Percentiles rank a stretch among this genome's conserved stretches.
Conservation (phyloP, 2,329 filamentous ascomycete genomes). For the Colletotrichum magnum region DNA sequence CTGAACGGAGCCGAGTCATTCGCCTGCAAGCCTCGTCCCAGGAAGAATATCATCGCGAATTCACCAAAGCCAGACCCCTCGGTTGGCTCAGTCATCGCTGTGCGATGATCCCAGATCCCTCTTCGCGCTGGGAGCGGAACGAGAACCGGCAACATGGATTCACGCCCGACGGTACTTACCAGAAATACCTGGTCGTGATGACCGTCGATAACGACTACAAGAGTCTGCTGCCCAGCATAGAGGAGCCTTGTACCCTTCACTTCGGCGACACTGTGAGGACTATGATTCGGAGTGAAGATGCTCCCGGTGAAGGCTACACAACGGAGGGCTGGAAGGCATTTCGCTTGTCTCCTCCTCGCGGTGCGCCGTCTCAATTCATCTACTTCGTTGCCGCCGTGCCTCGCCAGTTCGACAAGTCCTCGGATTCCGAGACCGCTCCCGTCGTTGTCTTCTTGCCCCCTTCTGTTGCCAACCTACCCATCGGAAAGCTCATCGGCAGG, state of each 20-base stretch:
- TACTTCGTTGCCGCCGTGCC: constrained; percentile 17
- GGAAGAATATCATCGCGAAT: constrained; percentile 6
- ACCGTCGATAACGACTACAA: neutral
- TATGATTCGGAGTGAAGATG: neutral
- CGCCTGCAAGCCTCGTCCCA: constrained; percentile 6
- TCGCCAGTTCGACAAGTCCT: neutral
- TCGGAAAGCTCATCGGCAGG: too few relatives aligned
- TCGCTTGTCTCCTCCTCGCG: neutral
- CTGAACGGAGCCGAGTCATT: neutral
- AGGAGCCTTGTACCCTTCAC: neutral
- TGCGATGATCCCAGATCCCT: constrained; percentile 12
- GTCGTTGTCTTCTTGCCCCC: neutral
- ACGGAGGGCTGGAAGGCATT: constrained; percentile 10
- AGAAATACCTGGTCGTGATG: constrained; percentile 11
- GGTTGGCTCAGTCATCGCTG: neutral
- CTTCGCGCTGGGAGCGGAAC: neutral
- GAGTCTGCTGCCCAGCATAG: constrained; percentile 1
- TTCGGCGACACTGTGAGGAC: constrained; percentile 3
- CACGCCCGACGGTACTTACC: constrained; percentile 1
- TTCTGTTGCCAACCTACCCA: too few relatives aligned
- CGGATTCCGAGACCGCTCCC: neutral
- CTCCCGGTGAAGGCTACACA: neutral
- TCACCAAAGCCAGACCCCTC: neutral
- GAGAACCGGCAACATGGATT: neutral
- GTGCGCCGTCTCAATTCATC: neutral